These are phyloP conservation scores for Brassica napus DNA, from an alignment of 345 rosid species.

Conservation along the genomic window DNA sequence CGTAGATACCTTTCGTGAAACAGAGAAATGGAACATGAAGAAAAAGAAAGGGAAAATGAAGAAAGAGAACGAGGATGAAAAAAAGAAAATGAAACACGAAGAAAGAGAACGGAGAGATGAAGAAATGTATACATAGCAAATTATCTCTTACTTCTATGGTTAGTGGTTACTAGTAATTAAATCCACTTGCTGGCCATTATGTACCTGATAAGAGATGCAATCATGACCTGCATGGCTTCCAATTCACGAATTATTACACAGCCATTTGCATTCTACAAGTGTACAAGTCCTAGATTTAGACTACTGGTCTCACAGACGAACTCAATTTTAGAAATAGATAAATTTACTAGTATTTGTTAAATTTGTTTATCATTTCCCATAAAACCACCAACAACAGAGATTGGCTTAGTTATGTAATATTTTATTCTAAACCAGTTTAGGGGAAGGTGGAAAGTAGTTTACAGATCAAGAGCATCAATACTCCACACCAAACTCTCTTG, in stretches of 20 bases:
- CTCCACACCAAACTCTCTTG: conserved; percentile 15
- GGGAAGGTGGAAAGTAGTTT: conserved; percentile 16
- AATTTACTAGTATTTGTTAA: conserved; percentile 5
- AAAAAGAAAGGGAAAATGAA: no score
- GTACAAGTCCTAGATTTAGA: conserved; percentile 3
- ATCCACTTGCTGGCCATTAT: background rate
- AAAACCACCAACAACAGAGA: background rate
- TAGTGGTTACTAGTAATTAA: background rate
- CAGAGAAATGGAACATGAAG: no score
- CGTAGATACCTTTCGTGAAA: no score
- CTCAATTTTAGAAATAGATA: background rate
- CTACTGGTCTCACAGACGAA: background rate
- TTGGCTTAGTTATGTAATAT: background rate
- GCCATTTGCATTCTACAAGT: background rate
- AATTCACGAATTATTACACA: background rate
- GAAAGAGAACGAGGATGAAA: no score
- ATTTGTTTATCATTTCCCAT: background rate
- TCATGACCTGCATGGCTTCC: background rate
- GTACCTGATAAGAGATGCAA: background rate
- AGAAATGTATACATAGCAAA: no score
- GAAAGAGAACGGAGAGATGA: no score
- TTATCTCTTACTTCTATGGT: background rate
- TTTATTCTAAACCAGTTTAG: conserved; percentile 10
- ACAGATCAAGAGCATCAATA: conserved; percentile 1
- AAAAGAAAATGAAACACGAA: no score